Percentiles rank a stretch among this genome's conserved stretches.
Evolutionary conservation across 2,329 filamentous ascomycete species (phyloP).

Genomic region (Lasiodiplodia sp.): DNA sequence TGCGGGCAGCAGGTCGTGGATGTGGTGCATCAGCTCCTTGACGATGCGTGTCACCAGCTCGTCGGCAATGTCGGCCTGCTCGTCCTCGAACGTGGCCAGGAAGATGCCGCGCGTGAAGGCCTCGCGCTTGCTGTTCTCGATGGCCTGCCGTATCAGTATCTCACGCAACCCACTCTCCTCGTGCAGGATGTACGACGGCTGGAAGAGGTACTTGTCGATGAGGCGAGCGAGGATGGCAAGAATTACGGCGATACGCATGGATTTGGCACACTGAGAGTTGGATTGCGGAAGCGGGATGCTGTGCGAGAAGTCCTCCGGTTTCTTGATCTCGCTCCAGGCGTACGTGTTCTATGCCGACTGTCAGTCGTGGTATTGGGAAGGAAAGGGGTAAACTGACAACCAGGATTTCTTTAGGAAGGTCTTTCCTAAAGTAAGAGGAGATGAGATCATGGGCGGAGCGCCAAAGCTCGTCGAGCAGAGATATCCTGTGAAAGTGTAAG

Average conservation of each 20-base stretch:
- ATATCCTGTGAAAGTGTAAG: background rate
- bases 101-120: conserved; percentile 25
- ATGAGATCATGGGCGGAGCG: conserved; percentile 15
- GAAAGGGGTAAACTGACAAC: background rate
- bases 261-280: conserved; percentile 42
- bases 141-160: conserved; percentile 9
- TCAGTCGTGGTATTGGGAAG: background rate
- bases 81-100: conserved; percentile 19
- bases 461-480: conserved; percentile 12
- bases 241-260: conserved; percentile 43
- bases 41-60: conserved; percentile 21
- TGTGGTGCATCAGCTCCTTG: conserved; percentile 21
- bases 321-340: conserved; percentile 21
- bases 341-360: background rate
- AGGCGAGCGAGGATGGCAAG: conserved; percentile 40
- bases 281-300: conserved; percentile 41
- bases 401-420: conserved; percentile 16
- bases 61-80: conserved; percentile 16
- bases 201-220: conserved; percentile 43
- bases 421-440: conserved; percentile 20
- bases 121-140: conserved; percentile 11
- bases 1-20: conserved; percentile 16
- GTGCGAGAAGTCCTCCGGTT: conserved; percentile 29
- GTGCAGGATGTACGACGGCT: conserved; percentile 42
- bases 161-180: conserved; percentile 32